Evolutionary conservation across 1,284 basidiomycete genomes (phyloP).

Genomic region (Neolentinus lepideus): DNA sequence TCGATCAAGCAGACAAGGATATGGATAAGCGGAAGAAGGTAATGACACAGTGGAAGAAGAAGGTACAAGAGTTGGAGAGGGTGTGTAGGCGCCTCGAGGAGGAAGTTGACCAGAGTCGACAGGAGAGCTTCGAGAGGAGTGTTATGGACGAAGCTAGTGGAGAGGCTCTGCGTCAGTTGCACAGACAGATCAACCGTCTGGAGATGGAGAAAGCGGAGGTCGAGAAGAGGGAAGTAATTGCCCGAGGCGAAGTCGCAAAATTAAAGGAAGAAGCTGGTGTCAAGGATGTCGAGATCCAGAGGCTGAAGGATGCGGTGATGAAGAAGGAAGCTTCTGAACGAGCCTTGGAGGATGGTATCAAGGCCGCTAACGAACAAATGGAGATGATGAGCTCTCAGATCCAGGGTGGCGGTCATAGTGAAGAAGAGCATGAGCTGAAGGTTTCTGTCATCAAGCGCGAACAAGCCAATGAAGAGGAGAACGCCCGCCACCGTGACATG

Average conservation of each 20-base stretch:
- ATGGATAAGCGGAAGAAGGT: slow-evolving; percentile 45
- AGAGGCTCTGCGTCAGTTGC: slow-evolving; percentile 59
- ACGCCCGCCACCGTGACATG: slow-evolving; percentile 29
- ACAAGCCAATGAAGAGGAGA: slow-evolving; percentile 31
- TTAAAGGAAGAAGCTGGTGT: slow-evolving; percentile 22
- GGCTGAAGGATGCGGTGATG: slow-evolving; percentile 40
- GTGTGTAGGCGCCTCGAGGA: slow-evolving; percentile 58
- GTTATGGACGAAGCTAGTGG: slow-evolving; percentile 74
- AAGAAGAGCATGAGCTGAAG: slow-evolving; percentile 32
- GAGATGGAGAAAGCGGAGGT: slow-evolving; percentile 52
- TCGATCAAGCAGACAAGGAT: slow-evolving; percentile 51
- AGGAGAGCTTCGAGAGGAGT: slow-evolving; percentile 63
- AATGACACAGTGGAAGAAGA: slow-evolving; percentile 61
- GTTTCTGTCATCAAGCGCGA: slow-evolving; percentile 20
- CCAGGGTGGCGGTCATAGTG: slow-evolving; percentile 17
- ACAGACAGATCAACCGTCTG: slow-evolving; percentile 51
- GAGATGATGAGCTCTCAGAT: slow-evolving; percentile 34
- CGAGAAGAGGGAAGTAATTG: slow-evolving; percentile 31
- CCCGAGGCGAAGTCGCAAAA: slow-evolving; percentile 23
- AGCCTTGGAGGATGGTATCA: slow-evolving; percentile 42
- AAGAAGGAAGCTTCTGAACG: slow-evolving; percentile 43
- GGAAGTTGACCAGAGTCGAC: slow-evolving; percentile 58
- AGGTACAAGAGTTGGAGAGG: slow-evolving; percentile 61
- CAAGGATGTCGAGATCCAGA: slow-evolving; percentile 30
- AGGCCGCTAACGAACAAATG: slow-evolving; percentile 44